A percentile compares a stretch with the other conserved stretches of the same genome.
These are phyloP conservation scores for Cylindrotheca closterium DNA, from an alignment of 108 stramenopile genomes.

Conservation along the genomic window DNA sequence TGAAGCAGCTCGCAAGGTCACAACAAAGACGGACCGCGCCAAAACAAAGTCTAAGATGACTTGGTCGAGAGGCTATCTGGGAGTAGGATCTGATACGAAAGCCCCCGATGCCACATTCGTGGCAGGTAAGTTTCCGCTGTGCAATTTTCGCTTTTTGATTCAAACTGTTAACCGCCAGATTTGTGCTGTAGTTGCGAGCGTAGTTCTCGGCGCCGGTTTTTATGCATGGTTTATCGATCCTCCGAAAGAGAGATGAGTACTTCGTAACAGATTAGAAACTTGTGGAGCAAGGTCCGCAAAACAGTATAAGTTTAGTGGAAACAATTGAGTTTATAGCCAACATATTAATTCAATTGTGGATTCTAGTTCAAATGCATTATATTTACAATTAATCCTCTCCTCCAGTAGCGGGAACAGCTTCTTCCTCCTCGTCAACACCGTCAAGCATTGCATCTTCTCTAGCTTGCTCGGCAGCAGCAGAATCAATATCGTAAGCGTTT, in stretches of 20 bases:
- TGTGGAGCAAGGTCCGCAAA: too few species aligned
- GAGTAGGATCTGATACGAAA: slow-evolving; percentile 12
- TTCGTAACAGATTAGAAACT: too few species aligned
- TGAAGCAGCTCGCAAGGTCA: background rate
- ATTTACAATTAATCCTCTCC: slow-evolving; percentile 18
- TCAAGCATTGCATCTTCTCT: slow-evolving; percentile 69
- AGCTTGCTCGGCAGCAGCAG: slow-evolving; percentile 75
- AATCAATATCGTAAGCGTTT: slow-evolving; percentile 75
- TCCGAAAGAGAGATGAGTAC: slow-evolving; percentile 1
- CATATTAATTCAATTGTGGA: too few species aligned
- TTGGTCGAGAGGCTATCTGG: slow-evolving; percentile 15
- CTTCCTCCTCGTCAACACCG: slow-evolving; percentile 33
- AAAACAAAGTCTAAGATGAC: slow-evolving; percentile 2
- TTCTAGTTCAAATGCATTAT: too few species aligned
- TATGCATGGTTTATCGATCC: slow-evolving; percentile 23
- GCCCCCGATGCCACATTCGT: slow-evolving; percentile 12
- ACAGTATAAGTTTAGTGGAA: too few species aligned
- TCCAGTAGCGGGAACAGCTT: slow-evolving; percentile 12
- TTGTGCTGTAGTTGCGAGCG: background rate
- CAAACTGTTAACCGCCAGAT: background rate
- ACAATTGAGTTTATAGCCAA: too few species aligned
- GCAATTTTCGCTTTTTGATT: background rate
- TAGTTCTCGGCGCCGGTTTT: slow-evolving; percentile 13
- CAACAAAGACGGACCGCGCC: background rate
- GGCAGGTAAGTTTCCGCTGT: slow-evolving; percentile 1